Evolutionary conservation across 1,284 basidiomycete genomes (phyloP).

Genomic region (Rhodotorula sp.): DNA sequence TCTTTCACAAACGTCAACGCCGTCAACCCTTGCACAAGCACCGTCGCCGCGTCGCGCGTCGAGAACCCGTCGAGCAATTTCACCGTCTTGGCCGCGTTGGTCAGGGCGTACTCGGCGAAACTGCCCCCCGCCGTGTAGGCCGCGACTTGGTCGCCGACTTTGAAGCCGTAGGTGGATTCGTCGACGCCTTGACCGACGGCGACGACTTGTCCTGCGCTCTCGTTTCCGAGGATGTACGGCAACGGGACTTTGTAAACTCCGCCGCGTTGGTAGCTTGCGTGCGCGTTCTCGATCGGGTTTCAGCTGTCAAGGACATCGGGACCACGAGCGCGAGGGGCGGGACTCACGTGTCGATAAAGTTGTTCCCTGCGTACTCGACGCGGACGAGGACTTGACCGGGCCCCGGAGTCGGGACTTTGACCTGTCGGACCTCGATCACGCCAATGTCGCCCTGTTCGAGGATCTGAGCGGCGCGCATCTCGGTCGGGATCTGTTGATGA

Average conservation of each 20-base stretch:
- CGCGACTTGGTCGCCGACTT: slow-evolving; percentile 62
- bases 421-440: slow-evolving; percentile 65
- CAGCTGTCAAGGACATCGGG: no score
- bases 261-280: slow-evolving; percentile 40
- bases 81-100: slow-evolving; percentile 63
- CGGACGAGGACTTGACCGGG: slow-evolving; percentile 75
- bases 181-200: slow-evolving; percentile 59
- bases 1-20: slow-evolving; percentile 76
- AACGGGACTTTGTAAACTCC: slow-evolving; percentile 58
- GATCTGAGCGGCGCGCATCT: slow-evolving; percentile 57
- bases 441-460: slow-evolving; percentile 68
- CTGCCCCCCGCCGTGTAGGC: slow-evolving; percentile 57
- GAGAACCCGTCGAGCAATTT: slow-evolving; percentile 55
- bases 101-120: slow-evolving; percentile 73
- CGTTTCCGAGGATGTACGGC: slow-evolving; percentile 74
- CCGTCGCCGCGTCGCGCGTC: slow-evolving; percentile 65
- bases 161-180: slow-evolving; percentile 49
- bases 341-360: slow-evolving; percentile 67
- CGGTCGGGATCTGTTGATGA: slow-evolving; percentile 48
- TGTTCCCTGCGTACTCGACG: slow-evolving; percentile 55
- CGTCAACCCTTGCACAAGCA: slow-evolving; percentile 74
- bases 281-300: no score
- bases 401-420: slow-evolving; percentile 63
- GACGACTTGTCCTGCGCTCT: slow-evolving; percentile 72
- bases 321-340: no score